Conservation (phyloP, 257 asterid genomes). For the Jacaranda copaia region DNA sequence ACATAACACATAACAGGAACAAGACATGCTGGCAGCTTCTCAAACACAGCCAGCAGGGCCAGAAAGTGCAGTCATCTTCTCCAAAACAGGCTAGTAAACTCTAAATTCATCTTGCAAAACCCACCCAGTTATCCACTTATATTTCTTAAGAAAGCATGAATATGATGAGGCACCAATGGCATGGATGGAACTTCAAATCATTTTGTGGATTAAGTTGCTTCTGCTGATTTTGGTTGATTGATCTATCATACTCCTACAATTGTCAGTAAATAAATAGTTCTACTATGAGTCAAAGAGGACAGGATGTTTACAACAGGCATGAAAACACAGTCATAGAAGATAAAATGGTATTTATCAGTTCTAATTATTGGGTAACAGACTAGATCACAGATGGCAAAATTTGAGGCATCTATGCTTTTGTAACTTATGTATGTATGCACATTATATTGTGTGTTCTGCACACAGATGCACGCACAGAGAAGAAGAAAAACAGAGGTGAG, state of each 20-base stretch:
- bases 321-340: neutral
- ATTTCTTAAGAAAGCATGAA: too few relatives aligned
- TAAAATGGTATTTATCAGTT: neutral
- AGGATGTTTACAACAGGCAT: neutral
- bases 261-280: neutral
- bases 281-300: neutral
- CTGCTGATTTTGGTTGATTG: neutral
- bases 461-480: neutral
- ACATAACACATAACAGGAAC: too few relatives aligned
- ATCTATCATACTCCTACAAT: neutral
- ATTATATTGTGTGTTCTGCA: neutral
- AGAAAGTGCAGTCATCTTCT: too few relatives aligned
- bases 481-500: neutral
- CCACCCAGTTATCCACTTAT: too few relatives aligned
- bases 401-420: neutral
- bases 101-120: too few relatives aligned
- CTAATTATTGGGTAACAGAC: neutral
- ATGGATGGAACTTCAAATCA: too few relatives aligned
- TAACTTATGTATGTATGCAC: neutral
- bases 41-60: too few relatives aligned
- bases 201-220: too few relatives aligned
- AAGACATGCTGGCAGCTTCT: too few relatives aligned
- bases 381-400: neutral
- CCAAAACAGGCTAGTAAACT: too few relatives aligned
- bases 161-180: too few relatives aligned